Conservation (phyloP, 2,329 filamentous ascomycete genomes). For the Penicillium hesseltinei region DNA sequence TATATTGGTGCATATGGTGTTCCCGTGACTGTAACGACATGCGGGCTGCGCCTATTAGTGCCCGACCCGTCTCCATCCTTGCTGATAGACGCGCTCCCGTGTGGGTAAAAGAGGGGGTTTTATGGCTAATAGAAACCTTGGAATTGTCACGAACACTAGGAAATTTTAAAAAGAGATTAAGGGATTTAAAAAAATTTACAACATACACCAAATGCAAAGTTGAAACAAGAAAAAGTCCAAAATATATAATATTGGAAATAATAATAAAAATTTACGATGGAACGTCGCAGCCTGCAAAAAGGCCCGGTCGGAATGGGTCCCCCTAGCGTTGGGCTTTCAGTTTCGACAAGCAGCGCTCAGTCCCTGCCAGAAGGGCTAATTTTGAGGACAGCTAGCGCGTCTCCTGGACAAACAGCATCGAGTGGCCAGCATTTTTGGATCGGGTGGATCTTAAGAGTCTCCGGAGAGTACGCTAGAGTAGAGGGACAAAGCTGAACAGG, state of each 20-base stretch:
- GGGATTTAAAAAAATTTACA: background rate
- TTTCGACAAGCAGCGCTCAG: slow-evolving; percentile 18
- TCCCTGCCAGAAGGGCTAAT: slow-evolving; percentile 17
- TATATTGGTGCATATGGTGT: slow-evolving; percentile 16
- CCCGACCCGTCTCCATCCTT: slow-evolving; percentile 26
- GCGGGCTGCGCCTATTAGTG: slow-evolving; percentile 31
- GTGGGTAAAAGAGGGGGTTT: slow-evolving; percentile 19
- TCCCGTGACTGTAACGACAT: slow-evolving; percentile 29
- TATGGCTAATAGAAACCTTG: background rate
- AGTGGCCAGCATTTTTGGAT: slow-evolving; percentile 24
- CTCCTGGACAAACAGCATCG: slow-evolving; percentile 22
- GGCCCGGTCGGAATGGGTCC: slow-evolving; percentile 17
- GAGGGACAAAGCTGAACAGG: slow-evolving; percentile 16
- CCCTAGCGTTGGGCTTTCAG: slow-evolving; percentile 12
- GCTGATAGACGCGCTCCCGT: slow-evolving; percentile 29
- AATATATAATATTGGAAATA: background rate
- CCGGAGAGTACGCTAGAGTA: slow-evolving; percentile 2
- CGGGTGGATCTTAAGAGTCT: slow-evolving; percentile 12
- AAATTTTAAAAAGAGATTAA: background rate
- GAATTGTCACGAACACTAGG: background rate
- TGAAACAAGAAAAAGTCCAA: background rate
- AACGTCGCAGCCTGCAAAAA: slow-evolving; percentile 17
- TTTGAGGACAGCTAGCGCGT: slow-evolving; percentile 22
- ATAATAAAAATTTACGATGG: background rate
- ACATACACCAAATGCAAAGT: background rate